These are phyloP conservation scores for Coccomyxa sp. DNA, from an alignment of 139 green algal species.

Conservation along the genomic window DNA sequence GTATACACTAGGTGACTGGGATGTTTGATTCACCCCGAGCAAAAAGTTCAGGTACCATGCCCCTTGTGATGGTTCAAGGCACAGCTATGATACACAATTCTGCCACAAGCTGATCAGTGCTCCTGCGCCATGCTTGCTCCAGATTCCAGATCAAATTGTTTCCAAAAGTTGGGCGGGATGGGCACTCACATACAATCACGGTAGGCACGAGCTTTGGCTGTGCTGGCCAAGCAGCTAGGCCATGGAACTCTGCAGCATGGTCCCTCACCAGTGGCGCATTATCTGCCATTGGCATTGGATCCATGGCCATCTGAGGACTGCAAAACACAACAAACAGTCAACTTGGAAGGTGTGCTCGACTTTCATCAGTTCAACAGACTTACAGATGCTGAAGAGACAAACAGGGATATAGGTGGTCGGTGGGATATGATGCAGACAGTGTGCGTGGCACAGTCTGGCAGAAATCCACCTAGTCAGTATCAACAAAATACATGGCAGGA, in stretches of 20 bases:
- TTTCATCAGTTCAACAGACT: too few species aligned
- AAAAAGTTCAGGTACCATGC: too few species aligned
- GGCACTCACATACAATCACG: constrained; percentile 77
- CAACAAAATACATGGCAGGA: neutral
- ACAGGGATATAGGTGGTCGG: too few species aligned
- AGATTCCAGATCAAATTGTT: too few species aligned
- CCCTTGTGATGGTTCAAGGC: too few species aligned
- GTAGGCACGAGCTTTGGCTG: constrained; percentile 81
- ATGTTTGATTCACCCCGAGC: too few species aligned
- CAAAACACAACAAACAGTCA: constrained; percentile 40
- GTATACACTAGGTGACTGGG: too few species aligned
- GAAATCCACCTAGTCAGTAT: neutral
- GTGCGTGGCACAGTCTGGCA: neutral
- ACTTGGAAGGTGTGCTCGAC: neutral
- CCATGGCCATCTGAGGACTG: constrained; percentile 73
- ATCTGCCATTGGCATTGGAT: constrained; percentile 22
- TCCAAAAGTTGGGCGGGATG: neutral
- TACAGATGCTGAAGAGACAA: too few species aligned
- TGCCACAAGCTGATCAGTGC: too few species aligned
- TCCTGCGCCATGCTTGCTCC: too few species aligned
- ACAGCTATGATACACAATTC: too few species aligned
- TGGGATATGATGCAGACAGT: neutral
- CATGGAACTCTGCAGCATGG: constrained; percentile 59
- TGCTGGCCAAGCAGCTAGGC: constrained; percentile 62
- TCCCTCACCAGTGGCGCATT: constrained; percentile 16